phyloP scores from a whole-genome alignment of 2,329 filamentous ascomycete species.

The Talaromyces sp. region DNA sequence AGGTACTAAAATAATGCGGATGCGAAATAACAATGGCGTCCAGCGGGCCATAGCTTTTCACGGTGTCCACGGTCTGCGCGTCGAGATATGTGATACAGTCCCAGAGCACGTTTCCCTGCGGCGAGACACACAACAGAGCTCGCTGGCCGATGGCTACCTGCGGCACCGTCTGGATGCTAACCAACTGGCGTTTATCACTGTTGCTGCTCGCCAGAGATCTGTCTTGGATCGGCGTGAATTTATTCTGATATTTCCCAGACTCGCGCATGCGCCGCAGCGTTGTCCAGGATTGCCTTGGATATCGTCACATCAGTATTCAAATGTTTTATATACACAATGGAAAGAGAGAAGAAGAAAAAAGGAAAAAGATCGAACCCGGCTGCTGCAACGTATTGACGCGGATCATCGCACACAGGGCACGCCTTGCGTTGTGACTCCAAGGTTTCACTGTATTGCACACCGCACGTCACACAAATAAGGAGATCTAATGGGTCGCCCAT shows the following conservation, averaged over 20 bases:
- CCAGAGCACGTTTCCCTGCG: slow-evolving; percentile 70
- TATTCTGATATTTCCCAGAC: slow-evolving; percentile 19
- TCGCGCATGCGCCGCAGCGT: slow-evolving; percentile 22
- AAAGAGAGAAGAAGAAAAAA: neutral
- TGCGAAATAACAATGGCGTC: slow-evolving; percentile 71
- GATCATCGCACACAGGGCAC: slow-evolving; percentile 29
- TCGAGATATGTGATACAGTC: slow-evolving; percentile 71
- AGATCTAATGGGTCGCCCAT: slow-evolving; percentile 16
- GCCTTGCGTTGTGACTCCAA: slow-evolving; percentile 12
- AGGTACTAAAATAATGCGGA: slow-evolving; percentile 77
- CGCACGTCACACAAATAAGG: slow-evolving; percentile 24
- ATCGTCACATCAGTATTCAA: neutral
- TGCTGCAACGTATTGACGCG: slow-evolving; percentile 25
- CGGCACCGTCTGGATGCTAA: slow-evolving; percentile 36
- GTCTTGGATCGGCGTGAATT: slow-evolving; percentile 13
- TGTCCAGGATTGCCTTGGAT: slow-evolving; percentile 24
- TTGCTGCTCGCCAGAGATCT: slow-evolving; percentile 7
- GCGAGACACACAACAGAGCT: slow-evolving; percentile 63
- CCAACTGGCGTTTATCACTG: slow-evolving; percentile 10
- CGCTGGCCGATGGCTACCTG: slow-evolving; percentile 72
- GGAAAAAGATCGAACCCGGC: slow-evolving; percentile 17
- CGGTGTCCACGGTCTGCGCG: slow-evolving; percentile 52
- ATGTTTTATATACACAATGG: neutral
- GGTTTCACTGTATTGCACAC: slow-evolving; percentile 19
- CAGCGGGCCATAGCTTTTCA: slow-evolving; percentile 61